These are phyloP conservation scores for Rhynchospora pubera DNA, from an alignment of 176 grass and related monocot species.

Conservation along the genomic window DNA sequence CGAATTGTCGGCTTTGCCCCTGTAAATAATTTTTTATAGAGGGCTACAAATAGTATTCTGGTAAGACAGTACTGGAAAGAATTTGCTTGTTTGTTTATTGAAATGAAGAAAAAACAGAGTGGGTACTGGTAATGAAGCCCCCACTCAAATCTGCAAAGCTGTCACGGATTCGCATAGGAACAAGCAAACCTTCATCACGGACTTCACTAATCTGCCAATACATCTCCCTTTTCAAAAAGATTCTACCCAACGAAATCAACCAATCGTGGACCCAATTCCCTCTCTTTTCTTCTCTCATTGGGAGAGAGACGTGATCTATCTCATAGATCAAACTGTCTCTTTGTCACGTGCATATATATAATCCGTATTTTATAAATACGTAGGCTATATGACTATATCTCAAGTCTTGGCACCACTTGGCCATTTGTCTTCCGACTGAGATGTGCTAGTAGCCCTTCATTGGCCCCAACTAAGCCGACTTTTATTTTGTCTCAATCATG, in stretches of 20 bases:
- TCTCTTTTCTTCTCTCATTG: neutral
- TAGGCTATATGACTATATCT: neutral
- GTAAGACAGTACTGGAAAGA: neutral
- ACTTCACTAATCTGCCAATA: neutral
- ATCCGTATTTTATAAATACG: neutral
- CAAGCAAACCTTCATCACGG: conserved; percentile 26
- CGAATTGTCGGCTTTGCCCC: neutral
- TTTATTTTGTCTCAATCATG: neutral
- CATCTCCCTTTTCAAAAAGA: neutral
- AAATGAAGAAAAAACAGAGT: neutral
- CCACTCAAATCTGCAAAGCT: neutral
- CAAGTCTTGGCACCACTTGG: neutral
- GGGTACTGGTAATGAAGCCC: neutral
- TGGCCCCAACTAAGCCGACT: conserved; percentile 9
- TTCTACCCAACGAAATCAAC: neutral
- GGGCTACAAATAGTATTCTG: neutral
- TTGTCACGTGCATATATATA: neutral
- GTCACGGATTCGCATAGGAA: conserved; percentile 42
- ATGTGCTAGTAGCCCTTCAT: neutral
- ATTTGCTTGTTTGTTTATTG: neutral
- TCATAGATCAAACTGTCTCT: neutral
- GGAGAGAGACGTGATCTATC: neutral
- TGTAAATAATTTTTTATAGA: neutral
- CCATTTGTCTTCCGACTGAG: neutral
- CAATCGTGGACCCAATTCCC: neutral